Evolutionary conservation across 2,329 filamentous ascomycete genomes (phyloP), one percentile per base, ranked within the genome.

Genomic region (Arachnomyces sp.): DNA sequence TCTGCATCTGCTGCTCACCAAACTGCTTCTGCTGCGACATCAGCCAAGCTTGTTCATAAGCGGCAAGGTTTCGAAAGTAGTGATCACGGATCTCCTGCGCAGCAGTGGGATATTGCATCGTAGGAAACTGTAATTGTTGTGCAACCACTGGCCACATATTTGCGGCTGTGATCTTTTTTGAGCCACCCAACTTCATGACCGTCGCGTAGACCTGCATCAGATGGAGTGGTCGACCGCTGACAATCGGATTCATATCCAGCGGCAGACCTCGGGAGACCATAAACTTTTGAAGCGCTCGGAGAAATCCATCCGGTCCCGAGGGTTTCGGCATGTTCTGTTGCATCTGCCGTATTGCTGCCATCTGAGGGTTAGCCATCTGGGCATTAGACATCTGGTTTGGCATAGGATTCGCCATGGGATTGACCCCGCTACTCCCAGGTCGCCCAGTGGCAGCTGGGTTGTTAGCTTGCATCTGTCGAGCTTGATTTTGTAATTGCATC

Each of bases 401-500:
- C 46, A 40, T 44, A 42, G 9, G 42, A 25, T 25, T 25, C 12
- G 52, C 53, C 53, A 63, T 61, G 9, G 60, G 52, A 38, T 64
- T 64, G 54, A 62, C 36, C 11, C 56, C 58, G 36, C 54, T 51
- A 34, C 53, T 50, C 31, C 53, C 50, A 3, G 60, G 58, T 18
- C 63, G 61, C 17, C 55, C 56, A 34, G 54, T 51, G 53, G 62
- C 56, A 34, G 57, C 54, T 7, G 56, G 51, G 39, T 63, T 67
- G 45, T 59, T 65, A 34, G 63, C 62, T 48, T 68, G 60, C 52
- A 75, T 69, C 47, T 82, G 78, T 45, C 84, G 79, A 31, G 84
- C 74, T 53, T 89, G 85, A 42, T 83, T 78, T 53, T 93, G 85
- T 38, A 93, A 64, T 45, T 86, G 83, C 78, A 93, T 84, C 52